phyloP scores from a whole-genome alignment of 208 protist genomes.

The Trypanosoma caninum region DNA sequence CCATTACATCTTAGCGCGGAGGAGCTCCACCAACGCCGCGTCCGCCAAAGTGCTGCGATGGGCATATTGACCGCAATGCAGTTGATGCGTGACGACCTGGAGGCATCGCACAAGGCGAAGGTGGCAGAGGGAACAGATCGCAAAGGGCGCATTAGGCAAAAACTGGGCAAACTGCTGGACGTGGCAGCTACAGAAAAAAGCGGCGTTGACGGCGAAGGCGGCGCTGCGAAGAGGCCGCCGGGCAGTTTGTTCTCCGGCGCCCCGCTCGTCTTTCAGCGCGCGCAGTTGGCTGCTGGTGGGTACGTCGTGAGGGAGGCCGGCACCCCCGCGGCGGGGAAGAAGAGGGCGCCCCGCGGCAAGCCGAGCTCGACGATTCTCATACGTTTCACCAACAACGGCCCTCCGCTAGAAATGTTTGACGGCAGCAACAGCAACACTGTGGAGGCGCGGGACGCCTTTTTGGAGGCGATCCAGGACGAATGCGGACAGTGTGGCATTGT shows the following conservation, averaged over 20 bases:
- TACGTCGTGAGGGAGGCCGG: constrained; percentile 46
- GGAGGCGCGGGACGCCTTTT: constrained; percentile 10
- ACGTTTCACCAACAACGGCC: constrained; percentile 34
- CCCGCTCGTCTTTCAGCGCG: constrained; percentile 59
- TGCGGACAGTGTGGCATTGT: constrained; percentile 63
- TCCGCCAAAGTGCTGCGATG: constrained; percentile 63
- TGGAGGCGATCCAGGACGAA: constrained; percentile 32
- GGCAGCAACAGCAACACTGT: neutral
- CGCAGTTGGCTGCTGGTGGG: constrained; percentile 60
- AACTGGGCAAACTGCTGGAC: constrained; percentile 56
- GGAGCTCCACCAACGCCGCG: constrained; percentile 66
- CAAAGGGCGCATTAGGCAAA: constrained; percentile 45
- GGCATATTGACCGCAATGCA: constrained; percentile 67
- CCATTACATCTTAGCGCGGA: constrained; percentile 60
- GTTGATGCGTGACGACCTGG: constrained; percentile 58
- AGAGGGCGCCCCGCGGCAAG: constrained; percentile 33
- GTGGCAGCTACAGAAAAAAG: neutral
- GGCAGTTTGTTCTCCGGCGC: constrained; percentile 16
- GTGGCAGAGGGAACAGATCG: constrained; percentile 58
- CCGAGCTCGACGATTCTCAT: constrained; percentile 81
- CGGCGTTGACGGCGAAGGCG: neutral
- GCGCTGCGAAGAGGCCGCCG: neutral
- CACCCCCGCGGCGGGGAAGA: neutral
- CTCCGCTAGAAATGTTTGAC: constrained; percentile 14
- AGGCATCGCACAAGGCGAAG: constrained; percentile 52